These are phyloP conservation scores for Ogataea angusta DNA, from an alignment of 805 yeast genomes.

Conservation along the genomic window DNA sequence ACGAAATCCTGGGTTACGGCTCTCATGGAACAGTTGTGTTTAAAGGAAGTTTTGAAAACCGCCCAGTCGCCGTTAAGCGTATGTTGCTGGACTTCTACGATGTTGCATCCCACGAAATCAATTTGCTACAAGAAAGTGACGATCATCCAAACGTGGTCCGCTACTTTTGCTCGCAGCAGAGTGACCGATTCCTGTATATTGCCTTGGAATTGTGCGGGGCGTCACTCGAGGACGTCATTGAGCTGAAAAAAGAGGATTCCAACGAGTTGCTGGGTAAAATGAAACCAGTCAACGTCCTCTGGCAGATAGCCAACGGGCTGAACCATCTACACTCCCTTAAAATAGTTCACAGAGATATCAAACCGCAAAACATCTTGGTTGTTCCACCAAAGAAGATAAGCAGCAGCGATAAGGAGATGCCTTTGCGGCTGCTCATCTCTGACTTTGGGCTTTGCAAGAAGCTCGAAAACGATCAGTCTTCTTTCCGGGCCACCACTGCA, in stretches of 20 bases:
- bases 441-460: constrained; percentile 96
- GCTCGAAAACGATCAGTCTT: constrained; percentile 86
- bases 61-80: constrained; percentile 95
- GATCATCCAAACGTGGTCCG: constrained; percentile 94
- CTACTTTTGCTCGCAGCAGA: constrained; percentile 89
- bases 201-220: constrained; percentile 91
- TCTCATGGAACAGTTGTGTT: constrained; percentile 96
- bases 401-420: constrained; percentile 30
- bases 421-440: constrained; percentile 74
- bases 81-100: constrained; percentile 93
- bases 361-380: constrained; percentile 89
- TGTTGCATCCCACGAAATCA: constrained; percentile 88
- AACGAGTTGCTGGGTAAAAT: constrained; percentile 38
- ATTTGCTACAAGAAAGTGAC: constrained; percentile 85
- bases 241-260: constrained; percentile 40
- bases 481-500: constrained; percentile 88
- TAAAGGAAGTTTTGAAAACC: constrained; percentile 81
- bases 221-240: constrained; percentile 81
- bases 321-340: constrained; percentile 84
- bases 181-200: constrained; percentile 84
- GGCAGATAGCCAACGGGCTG: constrained; percentile 80
- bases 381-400: constrained; percentile 57
- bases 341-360: constrained; percentile 91
- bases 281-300: constrained; percentile 53
- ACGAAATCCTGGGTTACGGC: constrained; percentile 86